Evolutionary conservation across 2,329 filamentous ascomycete genomes (phyloP), one percentile per base, ranked within the genome.

Genomic region (Chaetothyriales sp.): DNA sequence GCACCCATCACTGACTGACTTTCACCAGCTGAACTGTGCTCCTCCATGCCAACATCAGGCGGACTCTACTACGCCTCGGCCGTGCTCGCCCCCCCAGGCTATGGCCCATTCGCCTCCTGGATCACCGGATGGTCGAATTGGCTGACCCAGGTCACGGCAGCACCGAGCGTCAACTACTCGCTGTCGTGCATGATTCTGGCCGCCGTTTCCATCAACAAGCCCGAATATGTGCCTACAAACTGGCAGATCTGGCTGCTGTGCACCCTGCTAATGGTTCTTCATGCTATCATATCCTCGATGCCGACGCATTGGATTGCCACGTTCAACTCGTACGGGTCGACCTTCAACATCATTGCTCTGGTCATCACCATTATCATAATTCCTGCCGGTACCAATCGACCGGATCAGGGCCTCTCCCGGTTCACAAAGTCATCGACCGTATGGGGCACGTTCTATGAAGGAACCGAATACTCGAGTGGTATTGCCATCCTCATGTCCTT

Each of bases 61-160:
- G 83, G 83, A 22, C 69, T 87, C 12, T 87, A 87, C 65, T 87
- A 87, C 63, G 82, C 83, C 15, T 69, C 81, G 18, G 83, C 83
- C 3, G 83, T 86, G 0, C 72, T 87, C 5, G 83, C 83, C 22
- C 80, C 80, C 5, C 71, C 73, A 1, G 77, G 77, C 43, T 84
- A 74, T 64, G 81, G 81, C 0, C 80, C 81, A 1, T 73, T 83
- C 49, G 81, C 80, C 12, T 75, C 81, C 10, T 84, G 76, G 81
- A 68, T 84, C 26, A 83, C 79, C 1, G 81, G 80, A 8, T 84
- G 81, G 81, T 80, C 75, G 47, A 84, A 83, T 63, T 84, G 80
- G 79, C 70, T 83, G 42, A 73, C 71, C n/a, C 80, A 83, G 61
- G 73, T 83, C 22, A 83, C 79, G 3, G 79, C 71, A 44, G 79